phyloP scores from a whole-genome alignment of 495 filamentous ascomycete genomes.

The Paragyromitra xinjiangensis region DNA sequence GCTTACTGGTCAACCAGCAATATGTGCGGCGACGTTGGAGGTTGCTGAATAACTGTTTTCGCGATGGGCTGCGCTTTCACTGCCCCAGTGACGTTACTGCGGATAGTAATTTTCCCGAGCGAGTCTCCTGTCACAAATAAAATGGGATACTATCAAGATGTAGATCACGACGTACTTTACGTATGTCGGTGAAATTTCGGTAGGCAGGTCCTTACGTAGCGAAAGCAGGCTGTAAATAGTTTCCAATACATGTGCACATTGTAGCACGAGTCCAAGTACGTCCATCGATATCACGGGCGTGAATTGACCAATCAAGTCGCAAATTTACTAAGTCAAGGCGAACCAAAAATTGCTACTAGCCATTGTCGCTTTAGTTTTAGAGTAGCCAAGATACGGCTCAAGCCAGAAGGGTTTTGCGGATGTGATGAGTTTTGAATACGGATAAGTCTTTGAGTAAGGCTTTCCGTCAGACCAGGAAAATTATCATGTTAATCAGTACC shows the following conservation, averaged over 20 bases:
- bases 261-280: no score
- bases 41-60: neutral
- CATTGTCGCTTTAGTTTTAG: neutral
- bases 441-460: no score
- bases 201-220: neutral
- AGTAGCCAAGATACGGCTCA: neutral
- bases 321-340: no score
- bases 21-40: neutral
- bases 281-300: no score
- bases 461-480: no score
- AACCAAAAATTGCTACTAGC: no score
- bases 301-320: no score
- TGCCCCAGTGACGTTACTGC: no score
- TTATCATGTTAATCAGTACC: no score
- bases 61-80: neutral
- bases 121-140: no score
- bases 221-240: neutral
- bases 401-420: neutral
- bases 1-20: conserved; percentile 1
- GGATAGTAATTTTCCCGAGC: no score
- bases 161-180: neutral
- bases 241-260: neutral
- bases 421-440: neutral
- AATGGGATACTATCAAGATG: neutral
- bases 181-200: neutral